Base-by-base conservation (phyloP, 179 eudicot genomes). In the Sideroxylon spinosum region DNA sequence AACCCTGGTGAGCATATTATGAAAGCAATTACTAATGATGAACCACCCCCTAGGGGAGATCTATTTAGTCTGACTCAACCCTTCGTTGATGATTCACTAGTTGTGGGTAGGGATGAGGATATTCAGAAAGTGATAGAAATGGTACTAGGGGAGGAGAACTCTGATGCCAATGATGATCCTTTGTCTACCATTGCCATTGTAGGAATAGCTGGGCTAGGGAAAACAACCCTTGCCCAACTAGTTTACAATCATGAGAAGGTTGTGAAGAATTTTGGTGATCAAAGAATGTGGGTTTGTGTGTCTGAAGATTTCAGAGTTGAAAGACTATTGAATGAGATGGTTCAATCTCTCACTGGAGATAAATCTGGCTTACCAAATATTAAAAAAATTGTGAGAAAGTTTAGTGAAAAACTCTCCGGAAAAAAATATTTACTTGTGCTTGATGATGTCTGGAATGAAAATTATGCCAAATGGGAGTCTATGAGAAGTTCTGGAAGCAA, bases 261-360 rank as follows among this genome's bases (percentile, higher is more conserved):
- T 22, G 22, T 52, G 37, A 28, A 52, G 14, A 1, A 0, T 22
- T 71, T 50, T 71, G 56, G 71, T 67, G 73, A 25, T 50, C 19
- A 49, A 14, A 71, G 10, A 52, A 71, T 71, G 32, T 71, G 75
- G 75, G 1, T 71, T 52, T 71, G 75, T 44, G 73, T 69, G 14
- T 69, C 73, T 16, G 14, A 9, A 5, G 29, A 69, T 69, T 69
- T 69, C 56, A 46, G 0, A 1, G 28, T 46, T 2, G 25, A 20
- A 46, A n/a, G 73, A 55, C 12, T 69, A n/a, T 48, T 69, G 73
- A 46, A 69, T 48, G 73, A 20, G 53, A 69, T 69, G 73, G 73
- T 20, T 3, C 17, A 48, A 69, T 37, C 11, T 48, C 73, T 20
- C n/a, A 37, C 23, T 20, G 16, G 26, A 0, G 56, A n/a, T 23